Evolutionary conservation across 371 early-diverging fungal genomes (phyloP).

Genomic region (Mucor racemosus): DNA sequence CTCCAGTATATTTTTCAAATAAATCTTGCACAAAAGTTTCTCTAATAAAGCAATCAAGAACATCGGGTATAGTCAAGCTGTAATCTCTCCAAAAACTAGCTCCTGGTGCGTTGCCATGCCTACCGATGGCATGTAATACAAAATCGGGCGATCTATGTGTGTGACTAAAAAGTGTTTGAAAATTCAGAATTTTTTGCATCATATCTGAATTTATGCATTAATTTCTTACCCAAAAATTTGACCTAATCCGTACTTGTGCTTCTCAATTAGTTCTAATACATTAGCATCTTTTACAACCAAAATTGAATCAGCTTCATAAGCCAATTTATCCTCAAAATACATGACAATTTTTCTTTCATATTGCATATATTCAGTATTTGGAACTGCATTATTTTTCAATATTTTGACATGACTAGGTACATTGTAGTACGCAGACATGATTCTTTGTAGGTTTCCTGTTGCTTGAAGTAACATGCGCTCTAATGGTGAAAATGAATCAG

Average conservation of each 20-base stretch:
- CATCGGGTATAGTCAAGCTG: conserved; percentile 36
- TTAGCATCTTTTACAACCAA: conserved; percentile 39
- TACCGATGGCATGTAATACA: conserved; percentile 43
- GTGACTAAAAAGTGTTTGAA: conserved; percentile 30
- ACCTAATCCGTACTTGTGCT: conserved; percentile 53
- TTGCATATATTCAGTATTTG: conserved; percentile 17
- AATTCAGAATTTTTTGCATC: not conserved
- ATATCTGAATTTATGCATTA: not conserved
- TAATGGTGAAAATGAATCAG: conserved; percentile 43
- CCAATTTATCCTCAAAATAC: conserved; percentile 46
- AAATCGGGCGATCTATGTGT: conserved; percentile 45
- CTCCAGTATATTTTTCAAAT: conserved; percentile 36
- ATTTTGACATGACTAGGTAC: conserved; percentile 48
- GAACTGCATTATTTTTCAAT: conserved; percentile 34
- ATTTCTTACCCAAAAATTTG: conserved; percentile 49
- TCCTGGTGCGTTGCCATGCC: conserved; percentile 44
- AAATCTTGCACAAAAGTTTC: conserved; percentile 49
- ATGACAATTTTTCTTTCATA: conserved; percentile 48
- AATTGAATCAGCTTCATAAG: conserved; percentile 50
- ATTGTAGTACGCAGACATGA: conserved; percentile 53
- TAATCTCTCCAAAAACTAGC: conserved; percentile 57
- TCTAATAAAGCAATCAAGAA: conserved; percentile 47
- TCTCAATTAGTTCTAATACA: conserved; percentile 42
- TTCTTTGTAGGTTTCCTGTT: conserved; percentile 47
- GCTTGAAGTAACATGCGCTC: conserved; percentile 53